Percentiles rank a stretch among this genome's conserved stretches.
Evolutionary conservation across 345 rosid genomes (phyloP).

Genomic region (Noccaea caerulescens): DNA sequence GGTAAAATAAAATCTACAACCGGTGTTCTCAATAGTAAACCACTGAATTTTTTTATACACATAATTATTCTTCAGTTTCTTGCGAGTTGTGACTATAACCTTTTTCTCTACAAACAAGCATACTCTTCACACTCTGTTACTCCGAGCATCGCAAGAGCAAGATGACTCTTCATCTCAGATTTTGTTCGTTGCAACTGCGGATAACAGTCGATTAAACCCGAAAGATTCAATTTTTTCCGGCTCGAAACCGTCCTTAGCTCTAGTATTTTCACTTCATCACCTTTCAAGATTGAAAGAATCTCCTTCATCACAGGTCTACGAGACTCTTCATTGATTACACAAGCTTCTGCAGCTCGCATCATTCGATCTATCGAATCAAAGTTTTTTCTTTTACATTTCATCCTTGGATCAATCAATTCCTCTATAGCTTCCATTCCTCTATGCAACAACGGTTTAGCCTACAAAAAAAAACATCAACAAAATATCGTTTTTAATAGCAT

Average conservation of each 20-base stretch:
- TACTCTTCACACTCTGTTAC: conserved; percentile 61
- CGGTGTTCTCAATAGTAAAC: too few relatives aligned
- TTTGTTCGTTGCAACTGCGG: conserved; percentile 64
- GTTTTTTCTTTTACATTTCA: conserved; percentile 49
- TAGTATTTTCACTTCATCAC: conserved; percentile 46
- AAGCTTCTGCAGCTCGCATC: conserved; percentile 81
- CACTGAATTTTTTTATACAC: too few relatives aligned
- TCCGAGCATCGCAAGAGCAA: conserved; percentile 90
- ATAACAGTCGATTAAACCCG: conserved; percentile 67
- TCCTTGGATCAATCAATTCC: conserved; percentile 69
- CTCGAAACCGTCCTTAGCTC: conserved; percentile 44
- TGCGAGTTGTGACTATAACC: too few relatives aligned
- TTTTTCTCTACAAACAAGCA: too few relatives aligned
- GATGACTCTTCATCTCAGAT: conserved; percentile 82
- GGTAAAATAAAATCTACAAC: too few relatives aligned
- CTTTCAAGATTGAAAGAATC: conserved; percentile 61
- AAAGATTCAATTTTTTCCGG: conserved; percentile 55
- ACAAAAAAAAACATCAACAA: conserved; percentile 19
- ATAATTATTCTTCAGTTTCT: too few relatives aligned
- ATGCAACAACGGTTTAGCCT: conserved; percentile 81
- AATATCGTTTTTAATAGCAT: background rate
- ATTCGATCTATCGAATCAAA: conserved; percentile 52
- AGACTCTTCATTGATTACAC: conserved; percentile 71
- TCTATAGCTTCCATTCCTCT: conserved; percentile 66
- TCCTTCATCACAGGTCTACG: conserved; percentile 65